Evolutionary conservation across 805 yeast genomes (phyloP).

Genomic region (Ogataea zsoltii): DNA sequence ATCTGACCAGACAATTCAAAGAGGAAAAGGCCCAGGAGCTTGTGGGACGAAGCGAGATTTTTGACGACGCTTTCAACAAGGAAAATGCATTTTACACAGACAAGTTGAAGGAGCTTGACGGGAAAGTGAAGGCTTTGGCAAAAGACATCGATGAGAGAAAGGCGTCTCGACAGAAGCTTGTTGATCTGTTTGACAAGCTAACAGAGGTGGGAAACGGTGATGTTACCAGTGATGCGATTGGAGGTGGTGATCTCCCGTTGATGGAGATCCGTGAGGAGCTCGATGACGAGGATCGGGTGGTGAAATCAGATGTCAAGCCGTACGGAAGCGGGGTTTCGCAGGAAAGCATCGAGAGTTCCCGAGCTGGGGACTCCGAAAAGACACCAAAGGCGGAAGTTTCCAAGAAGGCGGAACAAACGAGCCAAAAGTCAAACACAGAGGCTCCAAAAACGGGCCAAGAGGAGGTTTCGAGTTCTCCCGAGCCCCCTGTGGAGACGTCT

Average conservation of each 20-base stretch:
- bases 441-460: constrained; percentile 5
- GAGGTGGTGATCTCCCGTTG: constrained; percentile 56
- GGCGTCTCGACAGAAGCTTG: constrained; percentile 28
- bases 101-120: constrained; percentile 13
- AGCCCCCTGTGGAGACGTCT: constrained; percentile 7
- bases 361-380: too few relatives aligned
- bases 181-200: constrained; percentile 27
- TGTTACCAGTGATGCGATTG: not conserved
- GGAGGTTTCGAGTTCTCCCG: too few relatives aligned
- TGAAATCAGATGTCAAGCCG: constrained; percentile 46
- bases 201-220: constrained; percentile 21
- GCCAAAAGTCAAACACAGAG: too few relatives aligned
- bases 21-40: constrained; percentile 21
- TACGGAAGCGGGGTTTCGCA: constrained; percentile 3
- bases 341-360: not conserved
- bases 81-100: constrained; percentile 20
- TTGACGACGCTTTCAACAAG: constrained; percentile 20
- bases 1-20: constrained; percentile 16
- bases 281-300: constrained; percentile 79
- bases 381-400: too few relatives aligned
- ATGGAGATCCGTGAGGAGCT: constrained; percentile 84
- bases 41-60: constrained; percentile 16
- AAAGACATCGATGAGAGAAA: constrained; percentile 41
- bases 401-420: too few relatives aligned
- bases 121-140: constrained; percentile 19